Evolutionary conservation across 2,329 filamentous ascomycete genomes (phyloP).

Genomic region (Dactylellina haptotyla): DNA sequence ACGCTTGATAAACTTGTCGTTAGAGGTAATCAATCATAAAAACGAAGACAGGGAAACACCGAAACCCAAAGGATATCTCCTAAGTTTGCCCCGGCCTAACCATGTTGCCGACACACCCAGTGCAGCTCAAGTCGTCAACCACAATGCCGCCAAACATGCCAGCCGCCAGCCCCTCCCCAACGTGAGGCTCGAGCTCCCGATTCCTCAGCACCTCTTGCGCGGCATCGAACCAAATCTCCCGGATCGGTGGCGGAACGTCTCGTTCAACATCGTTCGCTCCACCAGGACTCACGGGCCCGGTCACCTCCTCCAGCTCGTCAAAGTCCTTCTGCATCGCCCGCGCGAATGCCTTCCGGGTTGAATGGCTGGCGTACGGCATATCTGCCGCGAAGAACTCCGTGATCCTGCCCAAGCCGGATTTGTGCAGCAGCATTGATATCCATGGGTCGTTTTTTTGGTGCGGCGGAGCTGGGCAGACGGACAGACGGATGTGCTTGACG

Average conservation of each 20-base stretch:
- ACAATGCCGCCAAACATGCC: slow-evolving; percentile 48
- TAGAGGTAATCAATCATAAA: no score
- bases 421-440: slow-evolving; percentile 57
- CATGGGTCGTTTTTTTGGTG: slow-evolving; percentile 58
- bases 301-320: slow-evolving; percentile 48
- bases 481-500: slow-evolving; percentile 57
- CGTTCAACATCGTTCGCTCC: slow-evolving; percentile 31
- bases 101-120: slow-evolving; percentile 17
- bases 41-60: background rate
- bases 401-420: slow-evolving; percentile 55
- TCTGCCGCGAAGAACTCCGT: slow-evolving; percentile 58
- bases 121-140: slow-evolving; percentile 42
- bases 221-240: slow-evolving; percentile 58
- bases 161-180: slow-evolving; percentile 52
- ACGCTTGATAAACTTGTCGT: background rate
- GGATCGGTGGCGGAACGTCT: slow-evolving; percentile 55
- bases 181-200: slow-evolving; percentile 56
- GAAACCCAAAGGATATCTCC: background rate
- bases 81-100: background rate
- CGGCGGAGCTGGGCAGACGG: slow-evolving; percentile 57
- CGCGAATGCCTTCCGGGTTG: slow-evolving; percentile 57
- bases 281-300: slow-evolving; percentile 15
- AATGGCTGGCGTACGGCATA: slow-evolving; percentile 52
- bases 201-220: slow-evolving; percentile 56
- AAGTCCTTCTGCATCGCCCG: slow-evolving; percentile 58